These are phyloP conservation scores for Vigna hirtella DNA, from an alignment of 306 rosid genomes.

Conservation along the genomic window DNA sequence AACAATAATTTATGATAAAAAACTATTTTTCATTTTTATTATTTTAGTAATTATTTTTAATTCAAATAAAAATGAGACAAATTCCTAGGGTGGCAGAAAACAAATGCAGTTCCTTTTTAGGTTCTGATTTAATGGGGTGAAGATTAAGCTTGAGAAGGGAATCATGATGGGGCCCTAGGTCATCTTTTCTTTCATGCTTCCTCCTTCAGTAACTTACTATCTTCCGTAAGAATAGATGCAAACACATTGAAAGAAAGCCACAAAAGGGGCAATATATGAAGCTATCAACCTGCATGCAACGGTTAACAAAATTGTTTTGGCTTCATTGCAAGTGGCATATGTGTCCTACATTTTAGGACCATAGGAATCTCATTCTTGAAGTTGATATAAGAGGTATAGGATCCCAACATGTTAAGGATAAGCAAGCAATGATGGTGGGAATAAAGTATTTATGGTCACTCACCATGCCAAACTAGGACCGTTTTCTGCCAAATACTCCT, in stretches of 20 bases:
- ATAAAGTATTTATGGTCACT: background rate
- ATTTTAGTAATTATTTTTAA: no score
- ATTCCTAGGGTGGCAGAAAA: no score
- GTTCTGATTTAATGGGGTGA: no score
- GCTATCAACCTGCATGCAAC: slow-evolving; percentile 28
- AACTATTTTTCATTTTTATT: no score
- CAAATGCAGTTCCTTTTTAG: no score
- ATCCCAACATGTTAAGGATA: slow-evolving; percentile 22
- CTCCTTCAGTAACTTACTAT: slow-evolving; percentile 22
- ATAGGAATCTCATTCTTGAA: slow-evolving; percentile 34
- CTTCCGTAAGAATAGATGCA: slow-evolving; percentile 42
- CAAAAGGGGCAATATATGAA: slow-evolving; percentile 16
- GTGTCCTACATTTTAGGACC: slow-evolving; percentile 28
- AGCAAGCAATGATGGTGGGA: background rate
- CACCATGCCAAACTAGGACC: background rate
- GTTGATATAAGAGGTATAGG: slow-evolving; percentile 32
- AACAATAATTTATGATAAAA: no score
- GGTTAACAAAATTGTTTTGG: background rate
- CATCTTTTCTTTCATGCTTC: background rate
- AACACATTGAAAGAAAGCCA: slow-evolving; percentile 1
- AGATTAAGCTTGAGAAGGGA: no score
- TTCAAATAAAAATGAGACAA: no score
- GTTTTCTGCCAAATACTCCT: slow-evolving; percentile 17
- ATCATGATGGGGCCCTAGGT: no score
- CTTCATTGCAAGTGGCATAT: slow-evolving; percentile 31